Percentiles rank a stretch among this genome's conserved stretches.
phyloP scores from a whole-genome alignment of 345 rosid species.

The Eucalyptus sp. region DNA sequence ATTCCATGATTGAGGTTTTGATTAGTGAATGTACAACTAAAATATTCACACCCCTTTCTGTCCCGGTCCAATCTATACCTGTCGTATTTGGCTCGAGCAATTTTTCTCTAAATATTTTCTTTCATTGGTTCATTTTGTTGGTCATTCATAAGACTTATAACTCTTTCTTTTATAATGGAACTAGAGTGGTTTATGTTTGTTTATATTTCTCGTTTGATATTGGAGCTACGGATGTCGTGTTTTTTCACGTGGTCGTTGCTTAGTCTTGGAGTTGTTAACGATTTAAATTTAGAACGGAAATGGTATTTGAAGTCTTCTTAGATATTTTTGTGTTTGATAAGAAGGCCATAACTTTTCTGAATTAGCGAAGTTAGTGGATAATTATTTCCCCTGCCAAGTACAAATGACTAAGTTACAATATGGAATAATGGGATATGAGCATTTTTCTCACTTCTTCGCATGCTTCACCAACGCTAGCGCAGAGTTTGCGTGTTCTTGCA shows the following conservation, averaged over 20 bases:
- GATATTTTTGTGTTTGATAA: not conserved
- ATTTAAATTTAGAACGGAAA: not conserved
- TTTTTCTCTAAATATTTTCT: not conserved
- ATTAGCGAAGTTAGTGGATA: not conserved
- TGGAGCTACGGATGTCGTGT: not conserved
- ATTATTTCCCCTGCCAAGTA: not conserved
- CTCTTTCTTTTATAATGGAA: not conserved
- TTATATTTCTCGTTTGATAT: not conserved
- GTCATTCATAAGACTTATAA: not conserved
- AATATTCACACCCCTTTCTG: not conserved
- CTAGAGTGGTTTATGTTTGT: not conserved
- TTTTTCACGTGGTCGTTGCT: not conserved
- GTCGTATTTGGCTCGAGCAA: not conserved
- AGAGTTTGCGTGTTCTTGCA: constrained; percentile 9
- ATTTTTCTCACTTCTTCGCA: not conserved
- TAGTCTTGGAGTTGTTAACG: not conserved
- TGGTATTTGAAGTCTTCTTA: not conserved
- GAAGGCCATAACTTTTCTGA: not conserved
- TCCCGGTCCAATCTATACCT: not conserved
- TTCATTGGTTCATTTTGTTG: not conserved
- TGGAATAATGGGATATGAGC: not conserved
- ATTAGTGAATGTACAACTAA: not conserved
- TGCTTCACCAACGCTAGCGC: not conserved
- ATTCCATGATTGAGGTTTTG: not conserved
- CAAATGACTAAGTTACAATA: not conserved